These are phyloP conservation scores for Leptosphaerulina australis DNA, from an alignment of 2,329 filamentous ascomycete species.

Conservation along the genomic window DNA sequence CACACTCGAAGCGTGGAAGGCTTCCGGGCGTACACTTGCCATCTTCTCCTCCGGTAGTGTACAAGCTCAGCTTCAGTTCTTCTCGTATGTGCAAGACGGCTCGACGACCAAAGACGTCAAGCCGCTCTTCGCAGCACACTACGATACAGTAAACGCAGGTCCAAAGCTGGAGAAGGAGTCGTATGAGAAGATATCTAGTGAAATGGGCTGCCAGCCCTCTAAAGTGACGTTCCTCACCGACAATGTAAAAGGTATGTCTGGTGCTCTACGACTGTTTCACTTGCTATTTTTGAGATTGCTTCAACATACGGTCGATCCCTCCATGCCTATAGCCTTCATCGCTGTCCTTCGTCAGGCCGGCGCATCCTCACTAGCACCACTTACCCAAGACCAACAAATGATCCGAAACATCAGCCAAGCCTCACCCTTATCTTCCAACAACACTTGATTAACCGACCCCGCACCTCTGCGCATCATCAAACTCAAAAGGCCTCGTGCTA, in stretches of 20 bases:
- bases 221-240: slow-evolving; percentile 82
- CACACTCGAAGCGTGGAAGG: slow-evolving; percentile 65
- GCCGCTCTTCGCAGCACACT: slow-evolving; percentile 52
- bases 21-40: slow-evolving; percentile 62
- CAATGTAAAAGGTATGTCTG: slow-evolving; percentile 64
- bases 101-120: slow-evolving; percentile 51
- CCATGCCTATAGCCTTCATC: slow-evolving; percentile 7
- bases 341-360: neutral
- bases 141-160: slow-evolving; percentile 82
- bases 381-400: neutral
- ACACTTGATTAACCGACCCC: slow-evolving; percentile 17
- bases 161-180: slow-evolving; percentile 71
- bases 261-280: neutral
- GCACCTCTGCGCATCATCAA: slow-evolving; percentile 13
- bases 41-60: slow-evolving; percentile 86
- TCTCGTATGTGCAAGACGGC: slow-evolving; percentile 61
- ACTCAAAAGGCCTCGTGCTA: slow-evolving; percentile 21
- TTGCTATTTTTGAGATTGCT: slow-evolving; percentile 18
- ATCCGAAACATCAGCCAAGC: slow-evolving; percentile 21
- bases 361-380: slow-evolving; percentile 6
- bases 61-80: slow-evolving; percentile 79
- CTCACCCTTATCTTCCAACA: slow-evolving; percentile 2
- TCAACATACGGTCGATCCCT: slow-evolving; percentile 12
- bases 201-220: too few species aligned
- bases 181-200: slow-evolving; percentile 68